Evolutionary conservation across 805 yeast genomes (phyloP).

Genomic region (Candida sanyiensis): DNA sequence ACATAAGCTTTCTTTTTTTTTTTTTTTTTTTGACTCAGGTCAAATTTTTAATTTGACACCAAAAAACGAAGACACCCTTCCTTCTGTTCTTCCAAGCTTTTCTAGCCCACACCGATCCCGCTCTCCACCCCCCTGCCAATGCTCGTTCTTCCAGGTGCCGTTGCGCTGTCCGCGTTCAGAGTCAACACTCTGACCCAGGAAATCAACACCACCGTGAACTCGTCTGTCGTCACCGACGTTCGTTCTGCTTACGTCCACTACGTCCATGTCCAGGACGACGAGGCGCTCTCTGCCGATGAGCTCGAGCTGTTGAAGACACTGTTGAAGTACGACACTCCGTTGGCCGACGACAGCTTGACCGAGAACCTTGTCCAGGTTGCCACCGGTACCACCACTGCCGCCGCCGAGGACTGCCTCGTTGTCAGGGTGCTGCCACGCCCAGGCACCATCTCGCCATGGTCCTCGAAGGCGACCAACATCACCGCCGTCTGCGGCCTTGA

Average conservation of each 20-base stretch:
- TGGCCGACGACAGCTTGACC: constrained; percentile 48
- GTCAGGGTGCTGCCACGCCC: constrained; percentile 82
- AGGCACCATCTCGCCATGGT: constrained; percentile 99
- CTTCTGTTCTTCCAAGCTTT: not conserved
- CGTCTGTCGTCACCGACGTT: constrained; percentile 60
- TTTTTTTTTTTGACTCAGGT: not conserved
- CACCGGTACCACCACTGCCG: constrained; percentile 28
- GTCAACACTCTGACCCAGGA: constrained; percentile 65
- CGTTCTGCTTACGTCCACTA: constrained; percentile 79
- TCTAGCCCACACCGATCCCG: not conserved
- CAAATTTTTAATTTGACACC: constrained; percentile 1
- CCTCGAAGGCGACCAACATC: constrained; percentile 96
- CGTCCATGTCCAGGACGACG: constrained; percentile 45
- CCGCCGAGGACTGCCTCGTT: constrained; percentile 45
- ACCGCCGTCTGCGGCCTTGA: constrained; percentile 81
- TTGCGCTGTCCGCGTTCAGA: constrained; percentile 84
- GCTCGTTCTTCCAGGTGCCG: constrained; percentile 76
- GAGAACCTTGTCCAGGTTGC: constrained; percentile 35
- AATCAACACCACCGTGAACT: constrained; percentile 63
- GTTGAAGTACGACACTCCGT: constrained; percentile 67
- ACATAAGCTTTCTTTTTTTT: too few species aligned
- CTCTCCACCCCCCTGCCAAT: constrained; percentile 22
- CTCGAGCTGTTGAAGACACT: constrained; percentile 53
- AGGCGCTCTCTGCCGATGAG: constrained; percentile 26
- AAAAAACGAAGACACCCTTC: not conserved